Percentiles rank a stretch among this genome's conserved stretches.
phyloP scores from a whole-genome alignment of 2,329 filamentous ascomycete genomes.

The Stenocarpella maydis region DNA sequence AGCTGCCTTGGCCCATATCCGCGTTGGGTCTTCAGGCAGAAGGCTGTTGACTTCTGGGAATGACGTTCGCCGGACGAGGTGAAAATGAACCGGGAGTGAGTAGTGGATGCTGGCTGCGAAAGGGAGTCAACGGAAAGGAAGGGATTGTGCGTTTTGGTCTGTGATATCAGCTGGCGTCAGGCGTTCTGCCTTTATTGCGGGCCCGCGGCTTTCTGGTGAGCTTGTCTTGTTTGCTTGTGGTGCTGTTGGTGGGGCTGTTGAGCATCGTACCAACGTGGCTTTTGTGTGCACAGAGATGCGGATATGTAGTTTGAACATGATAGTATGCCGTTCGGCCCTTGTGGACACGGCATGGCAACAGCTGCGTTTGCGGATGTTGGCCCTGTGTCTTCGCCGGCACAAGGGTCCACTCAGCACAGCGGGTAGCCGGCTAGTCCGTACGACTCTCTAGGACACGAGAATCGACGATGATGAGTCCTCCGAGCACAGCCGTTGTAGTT shows the following conservation, averaged over 20 bases:
- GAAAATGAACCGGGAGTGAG: neutral
- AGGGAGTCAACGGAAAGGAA: neutral
- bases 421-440: neutral
- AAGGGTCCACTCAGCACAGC: neutral
- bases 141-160: neutral
- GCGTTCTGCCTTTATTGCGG: neutral
- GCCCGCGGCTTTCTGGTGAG: neutral
- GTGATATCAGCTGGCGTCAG: neutral
- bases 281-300: conserved; percentile 23
- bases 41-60: neutral
- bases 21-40: conserved; percentile 11
- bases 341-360: conserved; percentile 10
- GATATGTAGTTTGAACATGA: conserved; percentile 13
- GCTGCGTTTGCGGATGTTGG: conserved; percentile 14
- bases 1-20: conserved; percentile 33
- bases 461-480: neutral
- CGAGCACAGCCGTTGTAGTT: neutral
- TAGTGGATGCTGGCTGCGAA: neutral
- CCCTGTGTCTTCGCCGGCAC: conserved; percentile 2
- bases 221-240: conserved; percentile 31
- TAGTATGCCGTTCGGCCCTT: conserved; percentile 15
- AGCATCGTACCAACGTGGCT: neutral
- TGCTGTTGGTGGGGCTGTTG: conserved; percentile 2
- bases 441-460: neutral
- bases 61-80: neutral